Base-by-base conservation (phyloP, 2,329 filamentous ascomycete species). In the Aspergillus transmontanensis region DNA sequence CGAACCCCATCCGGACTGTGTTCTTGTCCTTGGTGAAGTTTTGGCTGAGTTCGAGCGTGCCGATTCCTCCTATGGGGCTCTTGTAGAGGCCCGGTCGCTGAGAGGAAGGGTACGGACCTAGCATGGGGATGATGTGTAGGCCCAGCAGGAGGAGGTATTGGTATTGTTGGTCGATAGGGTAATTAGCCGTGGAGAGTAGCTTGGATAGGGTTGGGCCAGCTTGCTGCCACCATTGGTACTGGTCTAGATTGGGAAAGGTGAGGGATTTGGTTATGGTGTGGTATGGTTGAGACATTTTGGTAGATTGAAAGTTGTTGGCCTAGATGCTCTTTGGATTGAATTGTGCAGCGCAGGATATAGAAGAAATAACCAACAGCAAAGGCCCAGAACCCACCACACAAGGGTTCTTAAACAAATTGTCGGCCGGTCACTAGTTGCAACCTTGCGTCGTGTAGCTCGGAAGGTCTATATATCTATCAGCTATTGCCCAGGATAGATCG, bases 221-320 rank as follows among this genome's bases (percentile, higher is more conserved):
- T 41, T 45, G 34, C 19, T 45, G 54, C 54, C 54, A 57, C 54
- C 54, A 57, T 26, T 30, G 30, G 36, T 57, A 26, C n/a, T 39
- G 41, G 23, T 57, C 54, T 23, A 39, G 6, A 21, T 43, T 43
- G 54, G 54, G 11, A 12, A 43, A 57, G 7, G 14, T 28, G 34
- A 57, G 54, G 36, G 41, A 57, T 26, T 30, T 39, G n/a, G 30
- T 43, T 19, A 57, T 12, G 11, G 54, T 19, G 26, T 43, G 26
- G 34, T 57, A 57, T 23, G 54, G 21, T 30, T 51, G 26, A 30
- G 26, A 30, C 48, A 51, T 51, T 51, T 16, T 32, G 46, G 26
- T 16, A 39, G 32, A 34, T 16, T 5, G 34, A 2, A 39, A 5
- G 34, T 39, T 2, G 34, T 39, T 39, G 14, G 16, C 6, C 5